A percentile compares a stretch with the other conserved stretches of the same genome.
Evolutionary conservation across 2,329 filamentous ascomycete species (phyloP).

Genomic region (Colletotrichum chrysophilum): DNA sequence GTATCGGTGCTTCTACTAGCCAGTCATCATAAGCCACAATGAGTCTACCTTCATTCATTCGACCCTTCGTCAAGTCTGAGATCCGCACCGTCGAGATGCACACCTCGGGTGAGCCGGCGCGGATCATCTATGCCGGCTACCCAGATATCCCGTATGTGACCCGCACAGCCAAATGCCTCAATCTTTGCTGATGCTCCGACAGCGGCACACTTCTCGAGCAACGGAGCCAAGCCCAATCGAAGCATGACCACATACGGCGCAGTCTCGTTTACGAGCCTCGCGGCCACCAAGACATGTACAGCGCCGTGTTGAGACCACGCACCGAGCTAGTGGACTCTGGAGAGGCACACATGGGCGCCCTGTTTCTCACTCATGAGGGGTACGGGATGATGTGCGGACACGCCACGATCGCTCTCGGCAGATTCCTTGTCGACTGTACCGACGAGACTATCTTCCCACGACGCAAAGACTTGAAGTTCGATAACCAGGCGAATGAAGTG

Average conservation of each 20-base stretch:
- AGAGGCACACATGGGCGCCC: conserved; percentile 19
- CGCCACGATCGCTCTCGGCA: conserved; percentile 50
- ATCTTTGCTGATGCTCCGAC: background rate
- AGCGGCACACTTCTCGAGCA: conserved; percentile 44
- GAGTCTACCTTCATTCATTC: conserved; percentile 4
- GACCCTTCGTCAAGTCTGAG: background rate
- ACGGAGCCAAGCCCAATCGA: conserved; percentile 24
- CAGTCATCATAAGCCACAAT: background rate
- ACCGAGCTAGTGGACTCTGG: conserved; percentile 9
- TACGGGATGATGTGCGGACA: conserved; percentile 22
- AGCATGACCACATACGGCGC: conserved; percentile 11
- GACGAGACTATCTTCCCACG: conserved; percentile 42
- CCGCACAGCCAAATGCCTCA: too few species aligned
- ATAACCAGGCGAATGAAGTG: conserved; percentile 28
- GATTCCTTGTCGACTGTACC: conserved; percentile 45
- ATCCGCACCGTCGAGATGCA: conserved; percentile 43
- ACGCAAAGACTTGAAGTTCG: conserved; percentile 32
- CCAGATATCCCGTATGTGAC: conserved; percentile 30
- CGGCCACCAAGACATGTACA: conserved; percentile 22
- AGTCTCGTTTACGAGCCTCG: conserved; percentile 16
- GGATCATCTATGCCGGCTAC: conserved; percentile 48
- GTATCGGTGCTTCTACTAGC: background rate
- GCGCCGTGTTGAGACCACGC: background rate
- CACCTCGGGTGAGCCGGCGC: conserved; percentile 53
- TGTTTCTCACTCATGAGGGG: conserved; percentile 18